phyloP scores from a whole-genome alignment of 208 protist species.

The Acanthamoeba sp. region DNA sequence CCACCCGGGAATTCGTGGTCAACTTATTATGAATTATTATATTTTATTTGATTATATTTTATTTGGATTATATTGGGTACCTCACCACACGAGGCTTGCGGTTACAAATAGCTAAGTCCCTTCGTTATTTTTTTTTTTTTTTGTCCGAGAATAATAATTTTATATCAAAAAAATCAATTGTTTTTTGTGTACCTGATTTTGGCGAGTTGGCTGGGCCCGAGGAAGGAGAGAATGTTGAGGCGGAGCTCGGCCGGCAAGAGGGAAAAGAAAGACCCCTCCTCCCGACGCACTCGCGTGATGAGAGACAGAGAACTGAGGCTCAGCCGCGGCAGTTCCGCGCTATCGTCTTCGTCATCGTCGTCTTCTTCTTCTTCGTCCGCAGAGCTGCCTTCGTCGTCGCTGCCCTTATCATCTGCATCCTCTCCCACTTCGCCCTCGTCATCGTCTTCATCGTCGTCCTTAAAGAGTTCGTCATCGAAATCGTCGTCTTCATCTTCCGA shows the following conservation, averaged over 20 bases:
- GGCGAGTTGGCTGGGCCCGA: conserved; percentile 33
- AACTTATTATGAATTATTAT: no score
- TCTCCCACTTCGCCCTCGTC: neutral
- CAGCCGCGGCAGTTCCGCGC: neutral
- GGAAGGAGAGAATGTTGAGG: conserved; percentile 58
- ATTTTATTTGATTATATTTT: neutral
- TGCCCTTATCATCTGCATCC: neutral
- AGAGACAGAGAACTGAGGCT: conserved; percentile 35
- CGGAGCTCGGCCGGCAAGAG: conserved; percentile 9
- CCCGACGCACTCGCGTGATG: conserved; percentile 18
- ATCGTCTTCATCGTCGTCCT: conserved; percentile 10
- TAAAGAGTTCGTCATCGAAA: neutral
- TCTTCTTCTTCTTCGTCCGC: conserved; percentile 28
- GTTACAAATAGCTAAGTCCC: neutral
- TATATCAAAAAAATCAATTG: neutral
- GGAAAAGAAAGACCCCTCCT: conserved; percentile 48
- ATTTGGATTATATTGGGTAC: no score
- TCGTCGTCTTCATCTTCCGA: conserved; percentile 27
- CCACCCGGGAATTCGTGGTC: no score
- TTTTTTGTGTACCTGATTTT: conserved; percentile 23
- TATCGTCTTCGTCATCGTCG: conserved; percentile 26
- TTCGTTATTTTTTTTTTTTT: no score
- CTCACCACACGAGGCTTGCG: no score
- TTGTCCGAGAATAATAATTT: neutral
- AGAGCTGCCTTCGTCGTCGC: neutral